Percentiles rank a stretch among this genome's conserved stretches.
Conservation (phyloP, 164 flowering plant genomes). For the Euptelea pleiosperma region DNA sequence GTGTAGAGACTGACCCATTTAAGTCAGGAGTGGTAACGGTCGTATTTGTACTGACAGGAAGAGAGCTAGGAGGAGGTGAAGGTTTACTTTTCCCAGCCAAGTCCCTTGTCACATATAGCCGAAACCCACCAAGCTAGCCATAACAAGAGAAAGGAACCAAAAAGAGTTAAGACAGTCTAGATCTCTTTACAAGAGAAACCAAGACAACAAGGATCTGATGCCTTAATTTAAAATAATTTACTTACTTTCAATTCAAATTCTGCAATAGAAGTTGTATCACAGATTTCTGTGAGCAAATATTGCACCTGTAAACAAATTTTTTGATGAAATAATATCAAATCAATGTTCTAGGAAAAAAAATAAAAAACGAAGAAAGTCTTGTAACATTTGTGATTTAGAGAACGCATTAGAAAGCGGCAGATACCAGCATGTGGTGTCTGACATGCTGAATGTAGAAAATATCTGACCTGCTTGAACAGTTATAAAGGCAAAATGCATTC, state of each 20-base stretch:
- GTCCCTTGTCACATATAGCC: constrained; percentile 52
- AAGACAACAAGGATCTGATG: constrained; percentile 6
- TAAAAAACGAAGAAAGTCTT: background rate
- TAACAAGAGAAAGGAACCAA: constrained; percentile 6
- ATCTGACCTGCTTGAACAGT: too few relatives aligned
- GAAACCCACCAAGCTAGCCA: constrained; percentile 62
- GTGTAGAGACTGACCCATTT: constrained; percentile 46
- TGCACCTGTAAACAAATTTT: constrained; percentile 46
- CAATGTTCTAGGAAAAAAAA: background rate
- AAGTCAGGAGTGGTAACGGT: constrained; percentile 27
- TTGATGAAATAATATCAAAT: background rate
- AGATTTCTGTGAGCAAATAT: constrained; percentile 55
- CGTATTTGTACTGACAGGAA: constrained; percentile 24
- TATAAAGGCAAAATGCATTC: too few relatives aligned
- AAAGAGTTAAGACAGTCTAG: background rate
- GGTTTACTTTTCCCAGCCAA: constrained; percentile 32
- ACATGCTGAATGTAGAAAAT: too few relatives aligned
- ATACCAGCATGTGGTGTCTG: background rate
- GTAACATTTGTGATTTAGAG: background rate
- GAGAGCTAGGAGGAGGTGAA: constrained; percentile 31
- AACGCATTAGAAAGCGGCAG: background rate
- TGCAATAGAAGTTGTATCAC: constrained; percentile 71
- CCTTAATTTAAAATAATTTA: background rate
- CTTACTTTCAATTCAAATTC: constrained; percentile 80
- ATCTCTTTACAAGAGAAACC: background rate